Evolutionary conservation across 345 rosid genomes (phyloP).

Genomic region (Brassica carinata): DNA sequence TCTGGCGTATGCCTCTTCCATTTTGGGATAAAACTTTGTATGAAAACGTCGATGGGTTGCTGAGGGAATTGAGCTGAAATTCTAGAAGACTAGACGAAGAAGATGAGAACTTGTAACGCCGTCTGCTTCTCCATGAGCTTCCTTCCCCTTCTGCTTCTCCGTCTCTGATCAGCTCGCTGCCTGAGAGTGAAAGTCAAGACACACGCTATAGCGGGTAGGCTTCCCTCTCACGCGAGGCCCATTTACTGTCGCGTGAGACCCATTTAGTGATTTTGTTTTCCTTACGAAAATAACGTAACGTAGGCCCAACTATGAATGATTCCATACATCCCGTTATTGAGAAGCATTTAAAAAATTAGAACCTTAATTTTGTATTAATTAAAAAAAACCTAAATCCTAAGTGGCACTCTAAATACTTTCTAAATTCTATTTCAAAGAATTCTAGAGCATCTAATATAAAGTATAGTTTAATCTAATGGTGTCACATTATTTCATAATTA

Average conservation of each 20-base stretch:
- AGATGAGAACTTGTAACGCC: slow-evolving; percentile 34
- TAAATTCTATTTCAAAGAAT: too few relatives aligned
- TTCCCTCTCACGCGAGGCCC: slow-evolving; percentile 34
- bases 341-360: too few relatives aligned
- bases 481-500: too few relatives aligned
- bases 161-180: slow-evolving; percentile 28
- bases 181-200: slow-evolving; percentile 33
- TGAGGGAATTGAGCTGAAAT: slow-evolving; percentile 23
- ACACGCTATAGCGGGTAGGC: slow-evolving; percentile 31
- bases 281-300: neutral
- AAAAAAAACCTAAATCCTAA: too few relatives aligned
- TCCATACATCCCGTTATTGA: too few relatives aligned
- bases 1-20: slow-evolving; percentile 98
- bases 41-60: slow-evolving; percentile 16
- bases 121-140: slow-evolving; percentile 27
- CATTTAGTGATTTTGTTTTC: neutral
- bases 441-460: too few relatives aligned
- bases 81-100: slow-evolving; percentile 25
- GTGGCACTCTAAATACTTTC: too few relatives aligned
- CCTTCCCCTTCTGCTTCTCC: slow-evolving; percentile 25
- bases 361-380: too few relatives aligned
- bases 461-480: too few relatives aligned
- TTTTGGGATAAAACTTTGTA: slow-evolving; percentile 4
- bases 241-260: neutral
- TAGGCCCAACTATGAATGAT: neutral